A percentile compares a stretch with the other conserved stretches of the same genome.
These are phyloP conservation scores for Diaporthe sp. DNA, from an alignment of 2,329 filamentous ascomycete genomes.

Conservation along the genomic window DNA sequence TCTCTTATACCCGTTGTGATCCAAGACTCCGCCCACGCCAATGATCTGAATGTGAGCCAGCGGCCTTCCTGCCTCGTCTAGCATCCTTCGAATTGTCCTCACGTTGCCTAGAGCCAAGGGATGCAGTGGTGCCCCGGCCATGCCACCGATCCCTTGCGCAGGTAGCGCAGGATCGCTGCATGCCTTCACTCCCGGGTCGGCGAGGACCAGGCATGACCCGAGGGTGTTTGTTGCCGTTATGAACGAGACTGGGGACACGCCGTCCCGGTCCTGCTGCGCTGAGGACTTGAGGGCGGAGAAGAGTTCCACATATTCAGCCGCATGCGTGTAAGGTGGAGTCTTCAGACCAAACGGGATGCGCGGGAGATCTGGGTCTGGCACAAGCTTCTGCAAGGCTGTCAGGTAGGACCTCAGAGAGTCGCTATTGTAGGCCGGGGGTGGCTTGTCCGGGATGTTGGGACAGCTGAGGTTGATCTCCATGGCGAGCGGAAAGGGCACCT, in stretches of 20 bases:
- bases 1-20: constrained; percentile 69
- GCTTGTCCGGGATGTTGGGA: constrained; percentile 76
- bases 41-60: constrained; percentile 71
- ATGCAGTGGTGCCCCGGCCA: constrained; percentile 79
- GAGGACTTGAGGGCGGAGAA: constrained; percentile 57
- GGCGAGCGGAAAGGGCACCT: constrained; percentile 62
- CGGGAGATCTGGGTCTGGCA: constrained; percentile 11
- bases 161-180: constrained; percentile 60
- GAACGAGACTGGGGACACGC: constrained; percentile 66
- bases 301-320: constrained; percentile 70
- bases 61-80: constrained; percentile 58
- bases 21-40: constrained; percentile 78
- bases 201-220: constrained; percentile 73
- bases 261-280: constrained; percentile 37
- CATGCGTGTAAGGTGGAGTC: constrained; percentile 80
- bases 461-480: constrained; percentile 85
- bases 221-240: constrained; percentile 80
- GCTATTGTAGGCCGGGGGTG: constrained; percentile 77
- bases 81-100: constrained; percentile 68
- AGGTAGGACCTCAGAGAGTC: constrained; percentile 66
- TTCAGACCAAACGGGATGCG: constrained; percentile 70
- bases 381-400: constrained; percentile 47
- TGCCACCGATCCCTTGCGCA: constrained; percentile 71
- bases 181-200: constrained; percentile 18
- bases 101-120: constrained; percentile 82